Percentiles rank a stretch among this genome's conserved stretches.
Evolutionary conservation across 2,329 filamentous ascomycete genomes (phyloP).

Genomic region (Penicillium corylophilum): DNA sequence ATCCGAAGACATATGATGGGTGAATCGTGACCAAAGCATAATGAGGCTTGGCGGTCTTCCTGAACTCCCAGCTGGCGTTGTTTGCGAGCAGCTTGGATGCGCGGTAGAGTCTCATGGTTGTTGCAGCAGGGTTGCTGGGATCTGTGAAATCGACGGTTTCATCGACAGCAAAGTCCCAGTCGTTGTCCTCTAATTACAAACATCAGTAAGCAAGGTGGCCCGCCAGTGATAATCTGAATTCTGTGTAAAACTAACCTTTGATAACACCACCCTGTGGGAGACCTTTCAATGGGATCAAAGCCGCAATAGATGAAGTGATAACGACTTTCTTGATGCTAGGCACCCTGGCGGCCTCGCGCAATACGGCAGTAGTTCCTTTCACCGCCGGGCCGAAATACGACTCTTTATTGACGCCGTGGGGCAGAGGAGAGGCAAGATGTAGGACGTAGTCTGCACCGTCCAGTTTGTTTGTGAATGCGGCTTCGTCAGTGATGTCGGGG

Average conservation of each 20-base stretch:
- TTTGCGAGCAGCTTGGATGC: conserved; percentile 29
- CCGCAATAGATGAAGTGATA: conserved; percentile 21
- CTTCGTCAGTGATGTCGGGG: conserved; percentile 19
- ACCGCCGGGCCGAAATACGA: conserved; percentile 23
- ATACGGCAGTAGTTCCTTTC: conserved; percentile 19
- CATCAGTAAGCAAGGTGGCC: not conserved
- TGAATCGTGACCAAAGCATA: conserved; percentile 24
- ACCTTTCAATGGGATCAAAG: conserved; percentile 18
- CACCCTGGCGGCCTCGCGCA: conserved; percentile 18
- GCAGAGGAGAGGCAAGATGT: conserved; percentile 27
- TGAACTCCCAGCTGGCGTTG: conserved; percentile 22
- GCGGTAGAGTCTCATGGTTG: conserved; percentile 20
- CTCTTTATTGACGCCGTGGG: conserved; percentile 16
- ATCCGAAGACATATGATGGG: conserved; percentile 23
- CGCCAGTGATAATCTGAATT: not conserved
- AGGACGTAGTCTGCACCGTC: conserved; percentile 25
- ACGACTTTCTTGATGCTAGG: conserved; percentile 26
- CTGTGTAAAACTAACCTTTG: conserved; percentile 14
- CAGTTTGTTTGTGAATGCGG: conserved; percentile 15
- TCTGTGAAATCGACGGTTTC: conserved; percentile 13
- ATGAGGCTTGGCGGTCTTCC: conserved; percentile 12
- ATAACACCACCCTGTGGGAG: conserved; percentile 18
- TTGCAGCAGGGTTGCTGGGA: conserved; percentile 5
- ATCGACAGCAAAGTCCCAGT: conserved; percentile 22
- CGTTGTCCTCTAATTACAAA: conserved; percentile 19